Percentiles rank a stretch among this genome's conserved stretches.
Evolutionary conservation across 148 eudicot genomes (phyloP).

Genomic region (Limonium bicolor): DNA sequence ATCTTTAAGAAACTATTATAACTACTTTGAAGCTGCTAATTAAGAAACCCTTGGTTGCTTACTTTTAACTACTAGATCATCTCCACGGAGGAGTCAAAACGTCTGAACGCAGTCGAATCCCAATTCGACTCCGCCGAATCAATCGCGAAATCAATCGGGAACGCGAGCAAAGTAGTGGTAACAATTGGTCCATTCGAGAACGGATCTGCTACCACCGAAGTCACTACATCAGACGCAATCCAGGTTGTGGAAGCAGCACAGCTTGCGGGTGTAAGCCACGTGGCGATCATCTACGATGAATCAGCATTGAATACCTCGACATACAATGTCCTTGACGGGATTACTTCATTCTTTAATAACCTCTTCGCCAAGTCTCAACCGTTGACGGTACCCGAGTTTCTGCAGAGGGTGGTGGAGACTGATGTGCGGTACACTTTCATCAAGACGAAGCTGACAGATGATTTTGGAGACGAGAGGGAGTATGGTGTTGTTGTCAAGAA

Average conservation of each 20-base stretch:
- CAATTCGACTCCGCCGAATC: constrained; percentile 54
- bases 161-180: constrained; percentile 78
- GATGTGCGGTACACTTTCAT: constrained; percentile 65
- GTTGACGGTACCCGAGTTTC: constrained; percentile 40
- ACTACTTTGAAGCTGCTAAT: too few species aligned
- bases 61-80: too few species aligned
- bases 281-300: constrained; percentile 52
- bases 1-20: not conserved
- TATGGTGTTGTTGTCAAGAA: constrained; percentile 66
- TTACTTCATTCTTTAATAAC: constrained; percentile 55
- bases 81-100: constrained; percentile 66
- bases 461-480: constrained; percentile 52
- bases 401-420: constrained; percentile 40
- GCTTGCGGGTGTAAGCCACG: constrained; percentile 72
- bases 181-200: constrained; percentile 64
- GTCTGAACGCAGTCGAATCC: constrained; percentile 87
- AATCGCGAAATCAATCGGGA: constrained; percentile 87
- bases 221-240: constrained; percentile 47
- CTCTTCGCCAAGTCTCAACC: constrained; percentile 58
- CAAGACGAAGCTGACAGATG: constrained; percentile 58
- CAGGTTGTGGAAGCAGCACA: constrained; percentile 70
- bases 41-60: too few species aligned
- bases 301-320: constrained; percentile 18
- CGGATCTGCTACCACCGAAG: constrained; percentile 37
- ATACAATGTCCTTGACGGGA: constrained; percentile 62